A percentile compares a stretch with the other conserved stretches of the same genome.
phyloP scores from a whole-genome alignment of 768 basidiomycete genomes.

The Tulasnella sp. region DNA sequence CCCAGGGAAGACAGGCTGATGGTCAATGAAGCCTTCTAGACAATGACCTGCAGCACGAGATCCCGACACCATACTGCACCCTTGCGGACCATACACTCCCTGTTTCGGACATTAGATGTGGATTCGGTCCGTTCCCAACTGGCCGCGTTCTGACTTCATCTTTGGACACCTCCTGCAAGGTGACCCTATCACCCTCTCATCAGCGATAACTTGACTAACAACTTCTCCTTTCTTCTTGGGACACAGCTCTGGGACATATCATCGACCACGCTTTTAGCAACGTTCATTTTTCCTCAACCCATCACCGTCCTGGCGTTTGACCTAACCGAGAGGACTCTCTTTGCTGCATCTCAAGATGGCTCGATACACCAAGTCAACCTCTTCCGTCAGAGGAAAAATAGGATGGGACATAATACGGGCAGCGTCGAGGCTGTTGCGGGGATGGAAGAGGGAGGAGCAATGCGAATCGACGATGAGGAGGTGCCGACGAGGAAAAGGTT shows the following conservation, averaged over 20 bases:
- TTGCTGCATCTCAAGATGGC: constrained; percentile 74
- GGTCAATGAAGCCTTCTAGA: constrained; percentile 60
- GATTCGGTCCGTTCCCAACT: constrained; percentile 72
- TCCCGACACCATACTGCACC: constrained; percentile 70
- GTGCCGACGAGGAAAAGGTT: constrained; percentile 49
- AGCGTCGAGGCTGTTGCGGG: constrained; percentile 69
- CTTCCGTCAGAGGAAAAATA: constrained; percentile 59
- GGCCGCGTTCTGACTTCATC: constrained; percentile 78
- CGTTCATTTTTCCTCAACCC: constrained; percentile 80
- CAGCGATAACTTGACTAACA: background rate
- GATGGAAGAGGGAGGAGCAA: constrained; percentile 62
- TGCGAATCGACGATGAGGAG: constrained; percentile 52
- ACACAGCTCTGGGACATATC: constrained; percentile 78
- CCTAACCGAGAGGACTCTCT: constrained; percentile 80
- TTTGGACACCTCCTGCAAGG: constrained; percentile 89
- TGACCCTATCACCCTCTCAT: constrained; percentile 37
- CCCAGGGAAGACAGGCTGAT: background rate
- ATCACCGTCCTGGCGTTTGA: constrained; percentile 73
- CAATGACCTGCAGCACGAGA: constrained; percentile 66
- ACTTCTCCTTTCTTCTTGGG: background rate
- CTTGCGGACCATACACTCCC: constrained; percentile 91
- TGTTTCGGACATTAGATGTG: constrained; percentile 75
- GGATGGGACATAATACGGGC: constrained; percentile 44
- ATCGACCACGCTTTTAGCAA: constrained; percentile 70
- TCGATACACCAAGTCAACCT: constrained; percentile 76